Base-by-base conservation (phyloP, 345 rosid species). In the Moricandia arvensis region DNA sequence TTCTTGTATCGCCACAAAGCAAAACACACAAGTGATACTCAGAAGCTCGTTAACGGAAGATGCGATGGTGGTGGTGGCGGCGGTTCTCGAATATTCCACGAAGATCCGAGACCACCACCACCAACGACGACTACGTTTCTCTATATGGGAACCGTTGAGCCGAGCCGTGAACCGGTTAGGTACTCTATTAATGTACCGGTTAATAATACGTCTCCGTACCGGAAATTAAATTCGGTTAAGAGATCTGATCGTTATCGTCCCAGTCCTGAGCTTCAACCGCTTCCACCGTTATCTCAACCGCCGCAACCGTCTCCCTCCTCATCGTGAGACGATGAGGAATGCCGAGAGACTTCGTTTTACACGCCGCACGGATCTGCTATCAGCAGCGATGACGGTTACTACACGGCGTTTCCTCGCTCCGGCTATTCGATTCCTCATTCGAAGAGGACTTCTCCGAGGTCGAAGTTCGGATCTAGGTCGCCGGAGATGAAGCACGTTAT, bases 401-500 rank as follows among this genome's bases (percentile, higher is more conserved):
- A 76, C 83, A 87, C 93, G 27, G 86, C 95, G 16, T 83, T 65
- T 69, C 62, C 86, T 13, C 86, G 88, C 7, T 67, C 79, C 2
- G 75, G 24, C 24, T 49, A 38, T 30, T 78, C 86, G 61, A 82
- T 81, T 81, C 97, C 97, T 81, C 89, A 83, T 30, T 94, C 98
- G 11, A 91, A 89, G 82, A 85, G 97, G 66, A 91, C 96, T 7
- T 90, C 98, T 27, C 96, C 98, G 2, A 90, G 73, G 81, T 84
- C 93, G 4, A 75, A 90, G 68, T 33, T 63, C 31, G 27, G 70
- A 0, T 85, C 80, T 63, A 51, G 90, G 80, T 91, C 97, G 6
- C 97, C 97, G 38, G 98, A 90, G 75, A 91, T 91, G 97, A 94
- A 91, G 74, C 92, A 84, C 62, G 97, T 87, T 16, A 89, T 91